Percentiles rank a stretch among this genome's conserved stretches.
phyloP scores from a whole-genome alignment of 2,329 filamentous ascomycete genomes.

The Pseudopithomyces maydicus region DNA sequence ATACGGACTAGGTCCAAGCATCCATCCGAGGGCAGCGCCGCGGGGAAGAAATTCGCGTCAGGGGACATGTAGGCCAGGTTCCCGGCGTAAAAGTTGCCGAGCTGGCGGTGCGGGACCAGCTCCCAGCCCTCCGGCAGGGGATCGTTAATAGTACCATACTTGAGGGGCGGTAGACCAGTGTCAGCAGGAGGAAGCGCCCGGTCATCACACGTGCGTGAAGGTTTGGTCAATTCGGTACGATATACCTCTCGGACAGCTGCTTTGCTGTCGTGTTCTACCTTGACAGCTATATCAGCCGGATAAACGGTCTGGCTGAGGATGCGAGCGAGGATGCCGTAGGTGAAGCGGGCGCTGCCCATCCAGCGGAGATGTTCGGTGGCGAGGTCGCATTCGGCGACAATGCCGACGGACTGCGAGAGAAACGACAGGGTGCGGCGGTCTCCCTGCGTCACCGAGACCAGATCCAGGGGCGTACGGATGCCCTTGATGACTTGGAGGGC shows the following conservation, averaged over 20 bases:
- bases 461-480: constrained; percentile 78
- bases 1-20: constrained; percentile 83
- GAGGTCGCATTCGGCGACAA: constrained; percentile 88
- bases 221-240: constrained; percentile 41
- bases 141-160: constrained; percentile 80
- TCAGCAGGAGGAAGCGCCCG: constrained; percentile 24
- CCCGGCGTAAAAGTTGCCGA: constrained; percentile 92
- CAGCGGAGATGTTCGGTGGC: constrained; percentile 89
- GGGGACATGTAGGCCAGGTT: constrained; percentile 95
- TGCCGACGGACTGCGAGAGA: constrained; percentile 85
- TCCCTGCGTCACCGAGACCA: constrained; percentile 87
- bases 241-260: constrained; percentile 75
- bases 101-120: constrained; percentile 71
- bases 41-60: constrained; percentile 85
- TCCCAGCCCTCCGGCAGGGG: constrained; percentile 79
- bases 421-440: constrained; percentile 78
- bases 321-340: constrained; percentile 79
- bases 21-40: constrained; percentile 81
- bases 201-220: constrained; percentile 26
- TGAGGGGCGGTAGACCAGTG: constrained; percentile 68
- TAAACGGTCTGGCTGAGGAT: constrained; percentile 78
- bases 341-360: constrained; percentile 89
- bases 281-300: constrained; percentile 86
- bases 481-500: constrained; percentile 88
- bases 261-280: constrained; percentile 81